Base-by-base conservation (phyloP, 768 basidiomycete genomes). In the Phylloporus rhodoxanthus region DNA sequence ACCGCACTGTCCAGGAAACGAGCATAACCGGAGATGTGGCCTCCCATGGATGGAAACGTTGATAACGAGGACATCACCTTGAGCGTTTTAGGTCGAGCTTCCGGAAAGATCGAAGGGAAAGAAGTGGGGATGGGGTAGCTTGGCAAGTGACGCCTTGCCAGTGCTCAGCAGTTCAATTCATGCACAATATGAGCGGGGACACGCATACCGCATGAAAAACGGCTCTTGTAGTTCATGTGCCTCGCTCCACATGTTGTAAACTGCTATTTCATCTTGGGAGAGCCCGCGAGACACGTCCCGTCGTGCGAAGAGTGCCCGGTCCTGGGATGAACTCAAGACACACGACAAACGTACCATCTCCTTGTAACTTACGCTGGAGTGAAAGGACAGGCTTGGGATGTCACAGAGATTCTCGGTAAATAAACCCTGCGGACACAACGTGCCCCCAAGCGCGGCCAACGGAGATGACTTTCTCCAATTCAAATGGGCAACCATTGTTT, bases 251-350 rank as follows among this genome's bases (percentile, higher is more conserved):
- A 62, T 63, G 19, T 75, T 62, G 55, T 77, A 80, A 2, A 60
- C 56, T 14, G 53, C 53, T 17, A 71, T 56, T 15, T 68, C 66
- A 5, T 62, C 49, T 21, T 66, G 54, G 8, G 76, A 69, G 56
- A 87, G 74, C 2, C 85, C 86, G 54, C 87, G 74, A 3, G 79
- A 76, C 40, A 87, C 77, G 47, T 82, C 77, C 30, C 75, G 57
- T 32, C 76, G 71, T 36, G 75, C 63, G 57, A 72, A 79, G 14
- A 52, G 61, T 7, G 54, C 45, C 28, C 49, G 56, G 32, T 23
- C 51, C 65, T 67, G 38, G 10, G n/a, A 30, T 29, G 30, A n/a
- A 33, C 14, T 48, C 50, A 13, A 14, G 17, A 20, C 13, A 43
- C 11, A 40, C 6, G 17, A 49, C 19, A 53, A n/a, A 39, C 20